Conservation (phyloP, 768 basidiomycete genomes). For the Gymnopilus junonius region DNA sequence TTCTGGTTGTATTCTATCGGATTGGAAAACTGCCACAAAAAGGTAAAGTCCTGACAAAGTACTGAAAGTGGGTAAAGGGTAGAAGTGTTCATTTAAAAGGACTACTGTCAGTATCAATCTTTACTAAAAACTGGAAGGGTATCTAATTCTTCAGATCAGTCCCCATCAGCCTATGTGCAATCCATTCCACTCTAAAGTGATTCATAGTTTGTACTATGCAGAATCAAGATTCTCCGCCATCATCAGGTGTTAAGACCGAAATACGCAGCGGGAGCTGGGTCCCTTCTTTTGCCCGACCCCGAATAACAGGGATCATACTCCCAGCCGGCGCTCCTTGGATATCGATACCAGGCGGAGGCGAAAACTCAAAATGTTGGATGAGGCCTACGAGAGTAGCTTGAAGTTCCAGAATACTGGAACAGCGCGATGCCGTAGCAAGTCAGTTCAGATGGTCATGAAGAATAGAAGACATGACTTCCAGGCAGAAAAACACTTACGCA, state of each 20-base stretch:
- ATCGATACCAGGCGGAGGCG: constrained; percentile 4
- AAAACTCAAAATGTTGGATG: constrained; percentile 10
- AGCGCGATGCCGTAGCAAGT: not conserved
- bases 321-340: constrained; percentile 9
- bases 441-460: not conserved
- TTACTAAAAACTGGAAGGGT: too few species aligned
- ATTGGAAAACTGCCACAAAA: too few species aligned
- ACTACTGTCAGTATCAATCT: too few species aligned
- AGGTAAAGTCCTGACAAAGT: too few species aligned
- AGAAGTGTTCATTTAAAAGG: too few species aligned
- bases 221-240: not conserved
- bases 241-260: not conserved
- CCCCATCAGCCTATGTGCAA: too few species aligned
- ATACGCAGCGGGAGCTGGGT: constrained; percentile 7
- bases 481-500: not conserved
- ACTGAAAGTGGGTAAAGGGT: too few species aligned
- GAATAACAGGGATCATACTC: constrained; percentile 11
- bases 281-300: constrained; percentile 6
- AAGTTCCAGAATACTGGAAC: constrained; percentile 5
- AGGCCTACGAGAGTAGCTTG: constrained; percentile 2
- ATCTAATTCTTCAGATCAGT: too few species aligned
- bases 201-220: not conserved
- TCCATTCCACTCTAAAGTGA: too few species aligned
- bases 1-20: too few species aligned
- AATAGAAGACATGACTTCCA: not conserved